Evolutionary conservation across 2,329 filamentous ascomycete genomes (phyloP), one percentile per base, ranked within the genome.

Genomic region (Aspergillus neotritici): DNA sequence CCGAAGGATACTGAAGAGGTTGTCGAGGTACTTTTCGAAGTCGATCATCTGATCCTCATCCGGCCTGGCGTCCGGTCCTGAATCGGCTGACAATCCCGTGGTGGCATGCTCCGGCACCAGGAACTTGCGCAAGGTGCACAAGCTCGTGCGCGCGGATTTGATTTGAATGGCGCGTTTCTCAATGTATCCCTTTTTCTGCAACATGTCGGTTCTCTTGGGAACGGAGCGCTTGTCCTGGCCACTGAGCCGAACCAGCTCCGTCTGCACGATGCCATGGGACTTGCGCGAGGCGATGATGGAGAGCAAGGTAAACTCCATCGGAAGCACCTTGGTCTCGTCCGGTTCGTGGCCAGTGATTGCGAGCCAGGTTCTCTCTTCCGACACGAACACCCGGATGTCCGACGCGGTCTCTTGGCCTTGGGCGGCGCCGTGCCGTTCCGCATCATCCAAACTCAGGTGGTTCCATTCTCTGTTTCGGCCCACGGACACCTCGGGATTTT

Each of bases 181-280:
- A 41, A 84, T 82, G 56, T 83, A 83, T 1, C 80, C 80, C 50
- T 78, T 80, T 30, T 67, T 60, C 5, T 71, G 69, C 31, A 84
- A 65, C 3, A 67, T 61, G 48, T 82, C 76, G 3, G 80, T 84
- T 31, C 80, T 69, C 48, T 76, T 71, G 1, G 80, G 80, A 2
- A 83, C 74, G 1, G 80, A 84, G 35, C 80, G 72, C 56, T 83
- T 83, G 58, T 84, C 80, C 61, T 84, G 80, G 5, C 76, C 76
- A 49, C 77, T 79, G 15, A 76, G 53, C 40, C 62, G 66, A 32
- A 72, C 70, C 31, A 83, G 61, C 2, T 79, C 72, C 2, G 77
- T 73, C 55, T 84, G 80, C 2, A 76, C 58, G 34, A 84, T 76
- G 5, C 80, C 80, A 12, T 66, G 60, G 13, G 68, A 63, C 34